Conservation (phyloP, 176 grass and related monocot genomes). For the Aegilops bicornis region DNA sequence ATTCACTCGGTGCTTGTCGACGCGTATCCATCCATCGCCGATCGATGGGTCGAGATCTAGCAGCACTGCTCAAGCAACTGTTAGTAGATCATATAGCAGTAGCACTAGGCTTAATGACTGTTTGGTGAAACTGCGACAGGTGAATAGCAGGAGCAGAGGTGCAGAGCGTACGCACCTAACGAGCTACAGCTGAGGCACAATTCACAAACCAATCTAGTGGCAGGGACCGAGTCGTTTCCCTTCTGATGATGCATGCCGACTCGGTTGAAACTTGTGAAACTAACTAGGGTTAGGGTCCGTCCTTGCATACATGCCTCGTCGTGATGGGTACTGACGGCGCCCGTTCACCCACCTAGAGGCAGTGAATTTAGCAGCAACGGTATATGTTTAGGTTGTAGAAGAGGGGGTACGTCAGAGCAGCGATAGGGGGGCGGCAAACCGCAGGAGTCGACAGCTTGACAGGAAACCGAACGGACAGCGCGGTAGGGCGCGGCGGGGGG, state of each 20-base stretch:
- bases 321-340: neutral
- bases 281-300: neutral
- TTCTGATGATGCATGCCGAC: neutral
- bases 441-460: constrained; percentile 20
- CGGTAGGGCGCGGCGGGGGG: neutral
- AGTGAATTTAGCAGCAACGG: neutral
- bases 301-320: neutral
- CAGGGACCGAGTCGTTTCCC: neutral
- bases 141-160: neutral
- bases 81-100: neutral
- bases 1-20: neutral
- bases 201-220: neutral
- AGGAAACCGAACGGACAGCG: constrained; percentile 17
- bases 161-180: neutral
- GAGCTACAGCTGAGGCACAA: neutral
- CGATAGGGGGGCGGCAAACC: neutral
- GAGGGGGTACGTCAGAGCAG: neutral
- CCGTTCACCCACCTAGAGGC: neutral
- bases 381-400: neutral
- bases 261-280: neutral
- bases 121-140: neutral
- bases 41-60: neutral
- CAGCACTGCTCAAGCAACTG: neutral
- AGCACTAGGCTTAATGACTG: neutral
- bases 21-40: neutral